phyloP scores from a whole-genome alignment of 176 grass and related monocot species.

The Phoenix dactylifera region DNA sequence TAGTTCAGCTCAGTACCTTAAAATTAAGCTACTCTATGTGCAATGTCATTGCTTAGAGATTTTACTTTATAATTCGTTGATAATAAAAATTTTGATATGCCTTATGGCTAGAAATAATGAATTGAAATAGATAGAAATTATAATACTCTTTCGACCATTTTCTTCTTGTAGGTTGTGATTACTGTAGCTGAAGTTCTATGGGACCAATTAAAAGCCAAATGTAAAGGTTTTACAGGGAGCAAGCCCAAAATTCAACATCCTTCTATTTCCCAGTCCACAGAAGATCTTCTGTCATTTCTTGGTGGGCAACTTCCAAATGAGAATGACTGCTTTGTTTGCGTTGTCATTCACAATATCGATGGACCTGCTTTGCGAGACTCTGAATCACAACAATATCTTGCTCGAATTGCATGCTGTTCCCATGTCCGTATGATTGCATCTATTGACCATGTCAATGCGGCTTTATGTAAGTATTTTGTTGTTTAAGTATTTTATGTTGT shows the following conservation, averaged over 20 bases:
- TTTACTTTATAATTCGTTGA: too few species aligned
- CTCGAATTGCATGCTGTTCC: conserved; percentile 66
- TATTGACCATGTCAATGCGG: conserved; percentile 83
- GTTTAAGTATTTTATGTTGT: too few species aligned
- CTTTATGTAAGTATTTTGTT: conserved; percentile 61
- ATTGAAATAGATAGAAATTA: too few species aligned
- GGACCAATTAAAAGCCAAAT: conserved; percentile 53
- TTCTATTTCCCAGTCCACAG: conserved; percentile 57
- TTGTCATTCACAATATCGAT: conserved; percentile 87
- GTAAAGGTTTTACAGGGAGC: conserved; percentile 33
- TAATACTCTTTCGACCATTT: background rate
- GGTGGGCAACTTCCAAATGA: conserved; percentile 35
- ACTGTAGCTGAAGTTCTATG: conserved; percentile 66
- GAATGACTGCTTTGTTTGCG: conserved; percentile 31
- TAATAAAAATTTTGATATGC: too few species aligned
- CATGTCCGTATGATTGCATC: conserved; percentile 59
- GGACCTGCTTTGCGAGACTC: conserved; percentile 74
- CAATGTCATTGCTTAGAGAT: too few species aligned
- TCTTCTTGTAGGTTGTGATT: conserved; percentile 56
- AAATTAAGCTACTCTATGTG: too few species aligned
- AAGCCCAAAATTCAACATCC: conserved; percentile 35
- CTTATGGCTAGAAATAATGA: too few species aligned
- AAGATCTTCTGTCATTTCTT: conserved; percentile 73
- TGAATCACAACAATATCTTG: conserved; percentile 79
- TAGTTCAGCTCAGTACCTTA: too few species aligned